Evolutionary conservation across 1,284 basidiomycete genomes (phyloP).

Genomic region (Naganishia liquefaciens): DNA sequence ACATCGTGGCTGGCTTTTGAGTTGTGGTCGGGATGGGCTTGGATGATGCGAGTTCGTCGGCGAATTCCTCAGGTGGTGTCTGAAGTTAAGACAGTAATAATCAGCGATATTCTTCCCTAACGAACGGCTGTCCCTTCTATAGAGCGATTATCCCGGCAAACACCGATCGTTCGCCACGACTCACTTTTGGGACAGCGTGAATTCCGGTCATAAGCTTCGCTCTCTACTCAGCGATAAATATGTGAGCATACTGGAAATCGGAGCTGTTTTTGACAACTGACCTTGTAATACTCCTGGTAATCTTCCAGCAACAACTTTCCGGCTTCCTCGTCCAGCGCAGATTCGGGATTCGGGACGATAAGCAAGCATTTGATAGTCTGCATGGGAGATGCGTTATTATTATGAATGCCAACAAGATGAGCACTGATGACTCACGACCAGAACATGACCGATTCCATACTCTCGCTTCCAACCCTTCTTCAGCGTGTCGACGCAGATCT

Average conservation of each 20-base stretch:
- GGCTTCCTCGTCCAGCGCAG: conserved; percentile 90
- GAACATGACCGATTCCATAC: conserved; percentile 87
- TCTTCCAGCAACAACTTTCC: conserved; percentile 86
- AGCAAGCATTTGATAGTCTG: conserved; percentile 86
- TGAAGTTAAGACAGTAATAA: conserved; percentile 22
- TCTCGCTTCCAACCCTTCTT: conserved; percentile 95
- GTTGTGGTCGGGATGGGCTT: conserved; percentile 34
- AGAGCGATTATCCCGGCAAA: not conserved
- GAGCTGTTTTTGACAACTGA: conserved; percentile 31
- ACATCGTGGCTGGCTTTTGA: conserved; percentile 13
- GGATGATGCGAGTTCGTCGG: conserved; percentile 28
- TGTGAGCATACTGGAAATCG: not conserved
- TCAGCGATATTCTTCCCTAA: not conserved
- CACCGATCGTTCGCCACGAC: not conserved
- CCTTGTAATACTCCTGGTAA: conserved; percentile 77
- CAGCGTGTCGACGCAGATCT: conserved; percentile 95
- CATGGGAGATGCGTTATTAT: not conserved
- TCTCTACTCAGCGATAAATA: not conserved
- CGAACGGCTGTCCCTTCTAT: not conserved
- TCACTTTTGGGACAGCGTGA: too few relatives aligned
- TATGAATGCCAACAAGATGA: not conserved
- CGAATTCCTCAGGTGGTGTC: conserved; percentile 42
- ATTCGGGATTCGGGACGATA: conserved; percentile 94
- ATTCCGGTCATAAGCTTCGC: not conserved
- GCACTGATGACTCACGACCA: conserved; percentile 59